These are phyloP conservation scores for Mycena albidolilacea DNA, from an alignment of 768 basidiomycete species.

Conservation along the genomic window DNA sequence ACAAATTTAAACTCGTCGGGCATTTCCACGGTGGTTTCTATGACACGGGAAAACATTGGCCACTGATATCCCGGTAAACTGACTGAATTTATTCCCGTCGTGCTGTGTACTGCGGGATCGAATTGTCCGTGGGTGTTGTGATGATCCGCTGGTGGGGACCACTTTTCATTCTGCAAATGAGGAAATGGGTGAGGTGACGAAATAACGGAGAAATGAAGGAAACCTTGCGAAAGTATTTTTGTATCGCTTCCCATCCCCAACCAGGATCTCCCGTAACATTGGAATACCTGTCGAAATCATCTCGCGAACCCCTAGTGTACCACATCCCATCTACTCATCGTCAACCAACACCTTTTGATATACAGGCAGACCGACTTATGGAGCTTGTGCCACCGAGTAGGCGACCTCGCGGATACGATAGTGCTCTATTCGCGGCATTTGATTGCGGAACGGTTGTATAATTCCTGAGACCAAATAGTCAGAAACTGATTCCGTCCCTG, in stretches of 20 bases:
- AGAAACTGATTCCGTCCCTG: background rate
- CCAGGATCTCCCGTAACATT: slow-evolving; percentile 50
- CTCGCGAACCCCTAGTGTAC: slow-evolving; percentile 50
- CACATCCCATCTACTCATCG: slow-evolving; percentile 46
- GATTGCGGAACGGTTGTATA: slow-evolving; percentile 45
- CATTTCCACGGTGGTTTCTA: slow-evolving; percentile 48
- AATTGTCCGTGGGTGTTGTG: slow-evolving; percentile 56
- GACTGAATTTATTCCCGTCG: slow-evolving; percentile 49
- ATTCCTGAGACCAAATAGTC: slow-evolving; percentile 21
- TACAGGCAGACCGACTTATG: slow-evolving; percentile 42
- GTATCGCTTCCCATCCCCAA: slow-evolving; percentile 54
- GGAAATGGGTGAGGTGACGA: background rate
- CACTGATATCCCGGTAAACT: slow-evolving; percentile 51
- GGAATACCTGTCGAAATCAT: slow-evolving; percentile 52
- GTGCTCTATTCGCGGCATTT: slow-evolving; percentile 42
- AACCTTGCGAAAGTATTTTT: slow-evolving; percentile 50
- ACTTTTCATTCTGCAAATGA: slow-evolving; percentile 54
- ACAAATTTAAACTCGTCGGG: slow-evolving; percentile 49
- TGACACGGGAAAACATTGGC: slow-evolving; percentile 49
- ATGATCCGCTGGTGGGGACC: slow-evolving; percentile 51
- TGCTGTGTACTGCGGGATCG: slow-evolving; percentile 54
- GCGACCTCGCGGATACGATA: slow-evolving; percentile 46
- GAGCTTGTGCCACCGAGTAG: slow-evolving; percentile 50
- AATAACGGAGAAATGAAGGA: background rate
- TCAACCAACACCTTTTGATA: background rate